Evolutionary conservation across 768 basidiomycete genomes (phyloP).

Genomic region (Tulasnella sp.): DNA sequence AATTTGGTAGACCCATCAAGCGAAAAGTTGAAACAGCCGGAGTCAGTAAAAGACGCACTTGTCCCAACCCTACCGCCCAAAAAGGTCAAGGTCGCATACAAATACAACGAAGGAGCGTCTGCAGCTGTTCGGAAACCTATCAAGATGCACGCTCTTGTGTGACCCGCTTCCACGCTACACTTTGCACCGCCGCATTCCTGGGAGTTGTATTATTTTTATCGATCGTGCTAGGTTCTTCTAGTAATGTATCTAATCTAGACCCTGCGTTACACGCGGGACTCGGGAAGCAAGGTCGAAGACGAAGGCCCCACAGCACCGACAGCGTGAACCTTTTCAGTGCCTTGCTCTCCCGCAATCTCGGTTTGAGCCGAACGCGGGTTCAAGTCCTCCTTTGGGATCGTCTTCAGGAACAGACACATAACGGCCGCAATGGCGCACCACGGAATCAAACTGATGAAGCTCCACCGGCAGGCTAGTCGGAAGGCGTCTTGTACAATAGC

Average conservation of each 20-base stretch:
- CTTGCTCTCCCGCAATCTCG: no score
- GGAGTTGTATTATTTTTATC: background rate
- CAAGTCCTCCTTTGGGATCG: constrained; percentile 27
- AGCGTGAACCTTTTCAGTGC: no score
- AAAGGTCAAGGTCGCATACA: constrained; percentile 64
- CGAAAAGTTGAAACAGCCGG: constrained; percentile 6
- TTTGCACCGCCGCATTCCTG: background rate
- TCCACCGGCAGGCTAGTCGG: constrained; percentile 36
- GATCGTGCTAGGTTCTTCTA: background rate
- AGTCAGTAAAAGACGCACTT: constrained; percentile 18
- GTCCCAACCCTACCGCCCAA: constrained; percentile 26
- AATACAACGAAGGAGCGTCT: constrained; percentile 82
- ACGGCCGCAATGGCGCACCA: constrained; percentile 38
- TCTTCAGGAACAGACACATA: constrained; percentile 35
- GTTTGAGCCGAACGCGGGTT: no score
- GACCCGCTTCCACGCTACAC: background rate
- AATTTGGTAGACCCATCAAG: constrained; percentile 79
- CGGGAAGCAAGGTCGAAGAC: no score
- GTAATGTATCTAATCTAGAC: no score
- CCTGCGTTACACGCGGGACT: no score
- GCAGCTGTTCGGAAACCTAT: constrained; percentile 85
- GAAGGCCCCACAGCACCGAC: no score
- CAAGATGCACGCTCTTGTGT: constrained; percentile 67
- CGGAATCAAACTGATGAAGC: constrained; percentile 43
- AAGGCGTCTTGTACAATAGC: constrained; percentile 37